These are phyloP conservation scores for Clavulina sp. DNA, from an alignment of 768 basidiomycete species.

Conservation along the genomic window DNA sequence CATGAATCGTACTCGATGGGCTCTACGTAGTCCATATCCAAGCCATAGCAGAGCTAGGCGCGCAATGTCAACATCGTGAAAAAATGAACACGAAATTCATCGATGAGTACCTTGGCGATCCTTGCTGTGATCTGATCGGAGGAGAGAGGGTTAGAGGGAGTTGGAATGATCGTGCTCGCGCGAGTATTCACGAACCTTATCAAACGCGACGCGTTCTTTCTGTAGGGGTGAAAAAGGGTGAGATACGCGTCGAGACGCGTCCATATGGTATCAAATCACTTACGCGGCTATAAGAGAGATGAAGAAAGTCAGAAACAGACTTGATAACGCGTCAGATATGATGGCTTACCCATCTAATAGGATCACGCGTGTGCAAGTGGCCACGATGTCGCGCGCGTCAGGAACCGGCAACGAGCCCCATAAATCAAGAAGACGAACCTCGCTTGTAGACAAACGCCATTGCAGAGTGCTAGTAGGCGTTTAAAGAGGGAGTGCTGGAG, in stretches of 20 bases:
- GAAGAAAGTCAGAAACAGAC: background rate
- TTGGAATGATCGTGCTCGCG: too few relatives aligned
- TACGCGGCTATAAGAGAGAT: slow-evolving; percentile 9
- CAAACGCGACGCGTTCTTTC: slow-evolving; percentile 85
- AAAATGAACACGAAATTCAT: background rate
- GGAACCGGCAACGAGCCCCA: background rate
- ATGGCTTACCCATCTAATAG: slow-evolving; percentile 31
- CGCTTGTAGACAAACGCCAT: slow-evolving; percentile 15
- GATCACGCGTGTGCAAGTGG: slow-evolving; percentile 9
- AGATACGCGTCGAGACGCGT: background rate
- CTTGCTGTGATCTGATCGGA: slow-evolving; percentile 77
- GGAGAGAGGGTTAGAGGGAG: too few relatives aligned
- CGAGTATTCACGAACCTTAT: slow-evolving; percentile 42
- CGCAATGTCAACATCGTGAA: slow-evolving; percentile 15
- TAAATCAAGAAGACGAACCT: slow-evolving; percentile 4
- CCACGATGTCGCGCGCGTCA: background rate
- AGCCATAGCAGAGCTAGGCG: slow-evolving; percentile 85
- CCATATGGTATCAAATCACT: slow-evolving; percentile 1
- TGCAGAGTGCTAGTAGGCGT: background rate
- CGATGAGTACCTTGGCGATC: slow-evolving; percentile 37
- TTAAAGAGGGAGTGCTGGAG: slow-evolving; percentile 4
- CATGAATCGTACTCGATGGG: slow-evolving; percentile 60
- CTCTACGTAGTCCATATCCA: slow-evolving; percentile 81
- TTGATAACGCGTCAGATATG: slow-evolving; percentile 14
- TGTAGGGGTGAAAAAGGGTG: slow-evolving; percentile 23